phyloP scores from a whole-genome alignment of 345 rosid species.

The Gossypium bickii region DNA sequence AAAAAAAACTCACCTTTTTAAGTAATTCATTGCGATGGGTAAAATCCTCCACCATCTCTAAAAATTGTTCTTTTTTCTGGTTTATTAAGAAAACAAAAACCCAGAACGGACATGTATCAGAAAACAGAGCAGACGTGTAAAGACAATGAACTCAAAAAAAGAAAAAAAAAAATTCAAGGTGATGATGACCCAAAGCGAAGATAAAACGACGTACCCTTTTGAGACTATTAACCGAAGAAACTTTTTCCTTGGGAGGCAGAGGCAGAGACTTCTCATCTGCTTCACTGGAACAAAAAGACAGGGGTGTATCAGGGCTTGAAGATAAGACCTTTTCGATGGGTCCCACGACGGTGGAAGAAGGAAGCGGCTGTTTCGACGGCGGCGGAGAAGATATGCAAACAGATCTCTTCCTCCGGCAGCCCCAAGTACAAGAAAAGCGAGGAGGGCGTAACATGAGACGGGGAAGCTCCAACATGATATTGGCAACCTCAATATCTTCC shows the following conservation, averaged over 20 bases:
- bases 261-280: conserved; percentile 24
- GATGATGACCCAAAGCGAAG: not conserved
- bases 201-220: conserved; percentile 21
- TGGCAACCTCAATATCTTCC: conserved; percentile 22
- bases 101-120: not conserved
- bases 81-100: not conserved
- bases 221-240: conserved; percentile 10
- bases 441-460: not conserved
- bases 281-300: conserved; percentile 34
- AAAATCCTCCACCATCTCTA: conserved; percentile 7
- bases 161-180: not conserved
- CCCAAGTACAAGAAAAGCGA: conserved; percentile 25
- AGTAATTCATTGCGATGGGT: conserved; percentile 12
- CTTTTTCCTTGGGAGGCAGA: conserved; percentile 22
- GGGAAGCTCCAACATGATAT: conserved; percentile 25
- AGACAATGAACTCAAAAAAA: not conserved
- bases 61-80: conserved; percentile 29
- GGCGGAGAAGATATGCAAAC: not conserved
- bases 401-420: conserved; percentile 31
- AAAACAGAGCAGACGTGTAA: not conserved
- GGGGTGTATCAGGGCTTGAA: conserved; percentile 40
- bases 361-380: not conserved
- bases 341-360: not conserved
- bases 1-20: conserved; percentile 15
- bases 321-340: conserved; percentile 14